Conservation (phyloP, 257 asterid genomes). For the Solanum sparsipilum region DNA sequence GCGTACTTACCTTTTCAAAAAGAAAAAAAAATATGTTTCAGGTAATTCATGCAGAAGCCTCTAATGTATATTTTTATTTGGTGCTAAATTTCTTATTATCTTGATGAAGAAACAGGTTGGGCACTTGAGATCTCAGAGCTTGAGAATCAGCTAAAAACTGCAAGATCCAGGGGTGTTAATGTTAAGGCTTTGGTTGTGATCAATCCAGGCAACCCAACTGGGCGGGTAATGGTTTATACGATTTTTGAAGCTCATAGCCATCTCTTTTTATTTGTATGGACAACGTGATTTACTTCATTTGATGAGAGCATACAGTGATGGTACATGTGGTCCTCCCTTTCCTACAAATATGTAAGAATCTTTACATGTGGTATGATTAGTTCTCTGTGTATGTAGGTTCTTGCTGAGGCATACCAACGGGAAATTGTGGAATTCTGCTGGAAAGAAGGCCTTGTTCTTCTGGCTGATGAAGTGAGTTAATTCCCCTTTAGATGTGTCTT, state of each 20-base stretch:
- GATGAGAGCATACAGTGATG: not conserved
- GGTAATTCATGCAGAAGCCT: not conserved
- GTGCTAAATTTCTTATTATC: conserved; percentile 83
- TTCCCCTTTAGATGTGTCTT: not conserved
- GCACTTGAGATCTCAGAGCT: conserved; percentile 81
- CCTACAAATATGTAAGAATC: not conserved
- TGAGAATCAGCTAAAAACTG: conserved; percentile 63
- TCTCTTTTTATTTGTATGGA: not conserved
- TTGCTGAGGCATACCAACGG: conserved; percentile 52
- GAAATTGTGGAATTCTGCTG: conserved; percentile 92
- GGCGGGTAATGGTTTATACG: conserved; percentile 45
- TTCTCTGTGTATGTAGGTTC: conserved; percentile 22
- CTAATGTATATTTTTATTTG: conserved; percentile 1
- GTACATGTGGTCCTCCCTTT: not conserved
- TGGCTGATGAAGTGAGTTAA: conserved; percentile 86
- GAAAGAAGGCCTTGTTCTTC: conserved; percentile 88
- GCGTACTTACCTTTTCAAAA: not conserved
- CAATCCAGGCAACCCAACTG: conserved; percentile 98
- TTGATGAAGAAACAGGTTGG: conserved; percentile 96
- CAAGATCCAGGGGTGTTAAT: conserved; percentile 60
- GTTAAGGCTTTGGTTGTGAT: conserved; percentile 90
- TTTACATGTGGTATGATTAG: not conserved
- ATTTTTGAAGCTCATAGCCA: not conserved
- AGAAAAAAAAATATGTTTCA: not conserved
- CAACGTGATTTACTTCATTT: not conserved